Evolutionary conservation across 176 grass and related monocot species (phyloP).

Genomic region (Bolboschoenus planiculmis): DNA sequence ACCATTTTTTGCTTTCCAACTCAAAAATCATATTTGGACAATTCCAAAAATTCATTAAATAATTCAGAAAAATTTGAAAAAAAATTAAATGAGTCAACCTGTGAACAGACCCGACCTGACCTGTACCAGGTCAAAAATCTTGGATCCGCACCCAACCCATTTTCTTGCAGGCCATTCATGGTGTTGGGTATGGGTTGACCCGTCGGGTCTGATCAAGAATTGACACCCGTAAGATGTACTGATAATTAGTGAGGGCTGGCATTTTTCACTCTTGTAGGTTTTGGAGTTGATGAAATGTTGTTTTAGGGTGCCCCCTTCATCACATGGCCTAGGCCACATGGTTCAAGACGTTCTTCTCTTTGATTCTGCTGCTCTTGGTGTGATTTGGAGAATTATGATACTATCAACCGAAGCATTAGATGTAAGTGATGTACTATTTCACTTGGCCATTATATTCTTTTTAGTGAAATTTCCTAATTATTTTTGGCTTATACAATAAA

Average conservation of each 20-base stretch:
- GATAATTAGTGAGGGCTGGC: background rate
- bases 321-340: slow-evolving; percentile 43
- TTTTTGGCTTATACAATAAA: slow-evolving; percentile 18
- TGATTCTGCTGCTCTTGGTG: slow-evolving; percentile 70
- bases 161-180: background rate
- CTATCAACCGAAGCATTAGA: slow-evolving; percentile 45
- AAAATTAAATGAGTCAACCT: background rate
- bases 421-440: slow-evolving; percentile 34
- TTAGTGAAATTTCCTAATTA: slow-evolving; percentile 10
- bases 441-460: slow-evolving; percentile 2
- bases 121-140: no score
- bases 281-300: slow-evolving; percentile 75
- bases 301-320: slow-evolving; percentile 43
- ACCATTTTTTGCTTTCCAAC: background rate
- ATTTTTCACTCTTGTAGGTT: slow-evolving; percentile 38
- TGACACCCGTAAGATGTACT: background rate
- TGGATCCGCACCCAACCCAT: background rate
- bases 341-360: slow-evolving; percentile 68
- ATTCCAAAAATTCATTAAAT: background rate
- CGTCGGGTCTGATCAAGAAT: background rate
- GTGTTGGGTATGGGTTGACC: background rate
- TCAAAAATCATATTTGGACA: background rate
- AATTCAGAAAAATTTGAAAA: background rate
- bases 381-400: slow-evolving; percentile 52
- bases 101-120: background rate